phyloP scores from a whole-genome alignment of 768 basidiomycete genomes.

The Tricholoma sp. region DNA sequence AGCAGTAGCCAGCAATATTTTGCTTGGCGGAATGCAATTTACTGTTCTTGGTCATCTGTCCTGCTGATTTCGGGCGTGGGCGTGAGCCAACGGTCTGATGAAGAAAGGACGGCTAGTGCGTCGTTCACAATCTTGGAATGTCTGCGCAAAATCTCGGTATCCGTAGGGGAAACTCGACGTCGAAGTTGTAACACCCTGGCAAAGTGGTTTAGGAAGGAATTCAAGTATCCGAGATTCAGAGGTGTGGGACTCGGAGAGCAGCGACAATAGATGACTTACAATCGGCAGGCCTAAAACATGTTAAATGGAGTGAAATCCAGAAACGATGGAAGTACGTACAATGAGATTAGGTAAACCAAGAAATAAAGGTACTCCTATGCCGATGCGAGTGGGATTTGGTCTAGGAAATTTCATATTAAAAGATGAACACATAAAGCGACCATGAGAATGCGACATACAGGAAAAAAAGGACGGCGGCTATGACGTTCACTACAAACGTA shows the following conservation, averaged over 20 bases:
- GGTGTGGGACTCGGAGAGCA: no score
- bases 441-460: conserved; percentile 16
- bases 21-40: neutral
- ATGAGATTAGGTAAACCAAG: conserved; percentile 32
- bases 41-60: neutral
- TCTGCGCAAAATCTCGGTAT: conserved; percentile 24
- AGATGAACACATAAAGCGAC: no score
- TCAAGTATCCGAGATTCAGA: neutral
- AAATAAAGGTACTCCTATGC: conserved; percentile 32
- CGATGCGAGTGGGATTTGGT: conserved; percentile 24
- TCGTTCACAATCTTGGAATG: conserved; percentile 26
- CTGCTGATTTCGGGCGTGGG: neutral
- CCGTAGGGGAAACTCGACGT: conserved; percentile 27
- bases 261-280: conserved; percentile 19
- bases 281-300: conserved; percentile 27
- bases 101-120: conserved; percentile 10
- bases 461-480: conserved; percentile 27
- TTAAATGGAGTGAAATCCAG: neutral
- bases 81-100: conserved; percentile 9
- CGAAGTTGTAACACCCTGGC: conserved; percentile 35
- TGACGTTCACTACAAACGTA: conserved; percentile 23
- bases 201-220: neutral
- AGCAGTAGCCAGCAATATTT: no score
- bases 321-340: conserved; percentile 14
- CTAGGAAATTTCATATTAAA: conserved; percentile 14